Evolutionary conservation across 73 alveolate species (phyloP).

Genomic region (Blepharisma japonicum): DNA sequence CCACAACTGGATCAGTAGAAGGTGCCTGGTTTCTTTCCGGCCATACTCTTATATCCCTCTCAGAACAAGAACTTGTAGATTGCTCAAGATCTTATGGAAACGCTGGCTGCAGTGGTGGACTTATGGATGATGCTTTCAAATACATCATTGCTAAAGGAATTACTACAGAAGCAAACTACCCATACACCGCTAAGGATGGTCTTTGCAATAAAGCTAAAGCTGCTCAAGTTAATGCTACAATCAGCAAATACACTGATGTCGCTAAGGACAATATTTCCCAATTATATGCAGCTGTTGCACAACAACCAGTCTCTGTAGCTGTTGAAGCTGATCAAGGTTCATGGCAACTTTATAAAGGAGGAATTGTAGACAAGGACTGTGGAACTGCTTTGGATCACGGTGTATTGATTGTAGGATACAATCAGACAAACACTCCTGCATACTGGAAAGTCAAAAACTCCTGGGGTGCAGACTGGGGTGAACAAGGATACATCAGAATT

Average conservation of each 20-base stretch:
- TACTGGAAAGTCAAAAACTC: slow-evolving; percentile 54
- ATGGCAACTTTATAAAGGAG: slow-evolving; percentile 60
- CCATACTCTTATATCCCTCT: slow-evolving; percentile 31
- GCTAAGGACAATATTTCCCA: slow-evolving; percentile 36
- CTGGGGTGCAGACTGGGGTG: slow-evolving; percentile 64
- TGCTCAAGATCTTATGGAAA: slow-evolving; percentile 46
- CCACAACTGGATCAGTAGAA: slow-evolving; percentile 64
- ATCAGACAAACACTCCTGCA: slow-evolving; percentile 14
- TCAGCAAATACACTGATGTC: slow-evolving; percentile 22
- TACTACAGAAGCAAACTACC: slow-evolving; percentile 70
- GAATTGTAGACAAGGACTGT: slow-evolving; percentile 43
- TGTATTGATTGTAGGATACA: slow-evolving; percentile 74
- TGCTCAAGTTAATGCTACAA: not conserved
- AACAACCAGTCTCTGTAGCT: slow-evolving; percentile 74
- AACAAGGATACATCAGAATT: slow-evolving; percentile 47
- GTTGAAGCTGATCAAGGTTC: slow-evolving; percentile 55
- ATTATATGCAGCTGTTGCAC: slow-evolving; percentile 46
- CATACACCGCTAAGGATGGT: slow-evolving; percentile 63
- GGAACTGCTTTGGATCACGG: slow-evolving; percentile 72
- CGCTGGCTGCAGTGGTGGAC: slow-evolving; percentile 70
- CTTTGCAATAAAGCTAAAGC: slow-evolving; percentile 27
- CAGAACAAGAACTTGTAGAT: slow-evolving; percentile 68
- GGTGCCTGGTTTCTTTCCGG: slow-evolving; percentile 33
- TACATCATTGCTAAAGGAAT: slow-evolving; percentile 35
- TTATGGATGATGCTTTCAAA: slow-evolving; percentile 34